Evolutionary conservation across 306 rosid species (phyloP), one percentile per base, ranked within the genome.

Genomic region (Inga oerstediana): DNA sequence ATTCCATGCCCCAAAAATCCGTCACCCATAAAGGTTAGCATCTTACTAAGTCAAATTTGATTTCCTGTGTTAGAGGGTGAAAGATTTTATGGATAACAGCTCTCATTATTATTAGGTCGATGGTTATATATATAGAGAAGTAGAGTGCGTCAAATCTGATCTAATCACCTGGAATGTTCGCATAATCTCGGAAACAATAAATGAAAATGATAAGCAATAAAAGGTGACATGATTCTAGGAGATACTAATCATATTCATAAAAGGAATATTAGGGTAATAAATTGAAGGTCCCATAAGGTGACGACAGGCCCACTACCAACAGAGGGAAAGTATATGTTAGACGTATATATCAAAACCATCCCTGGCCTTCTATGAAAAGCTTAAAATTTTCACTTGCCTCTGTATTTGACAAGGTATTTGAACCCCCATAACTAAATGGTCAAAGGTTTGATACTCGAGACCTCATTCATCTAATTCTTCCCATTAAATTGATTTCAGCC

Each of bases 11-110:
- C 94, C 69, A 93, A 93, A 85, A 88, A 88, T 77, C 91, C 93
- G 56, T 82, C 97, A 15, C 89, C 98, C 44, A 90, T 96, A 75
- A 96, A 96, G 99, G 99, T 96, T 78, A 87, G 92, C 77, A 41
- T 85, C 79, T 79, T 51, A 44, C 59, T 75, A 74, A 12, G 72
- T 49, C 76, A 30, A 83, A 32, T 79, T 70, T 56, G 27, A 77
- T 87, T 84, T 43, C 79, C 69, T 56, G 14, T 46, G 14, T 22
- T 10, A 59, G 13, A 8, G 12, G 64, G 27, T 39, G 43, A 39
- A 39, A 39, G 43, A 39, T 39, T 39, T 39, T 39, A 39, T 39
- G 43, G 7, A 39, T 5, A 39, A 39, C 43, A 6, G 43, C 43
- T 39, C 41, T 39, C 43, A 39, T 39, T 39, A 37, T 37, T 37